Evolutionary conservation across 352 stramenopile genomes (phyloP), one percentile per base, ranked within the genome.

Genomic region (Globisporangium heterothallicum): DNA sequence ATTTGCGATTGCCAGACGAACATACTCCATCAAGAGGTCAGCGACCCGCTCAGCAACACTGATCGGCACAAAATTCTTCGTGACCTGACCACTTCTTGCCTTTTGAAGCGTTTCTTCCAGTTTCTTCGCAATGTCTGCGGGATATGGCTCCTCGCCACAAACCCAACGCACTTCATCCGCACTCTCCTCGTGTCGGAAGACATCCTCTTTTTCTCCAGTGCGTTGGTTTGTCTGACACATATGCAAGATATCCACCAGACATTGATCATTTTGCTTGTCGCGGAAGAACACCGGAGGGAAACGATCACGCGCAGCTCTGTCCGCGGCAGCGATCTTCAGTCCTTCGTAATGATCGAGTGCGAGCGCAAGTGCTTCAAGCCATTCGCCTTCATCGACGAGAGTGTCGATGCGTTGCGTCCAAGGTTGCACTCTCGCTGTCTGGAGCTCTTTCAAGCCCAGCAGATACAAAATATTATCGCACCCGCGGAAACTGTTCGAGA

Each of bases 331-430:
- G 14, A 88, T 72, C 49, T 94, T 92, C 2, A 97, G 59, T 26
- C 86, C 92, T 76, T 98, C 92, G 40, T 97, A 98, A 57, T 98
- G 88, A 64, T 98, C 94, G 29, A 98, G 70, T 6, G 93, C 91
- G n/a, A 98, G 70, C 24, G 93, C 92, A 14, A 99, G 78, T 2
- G 94, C 96, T 64, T 98, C 94, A 6, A 99, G 76, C 95, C 96
- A 99, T 70, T 98, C 93, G 40, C 95, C 95, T 61, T 97, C 88
- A 49, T 97, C 87, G 44, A 98, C 89, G 14, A 98, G 67, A 35
- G 86, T 92, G 48, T 97, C 88, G 43, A 99, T 97, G 51, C 93
- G 85, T 58, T 96, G 76, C 26, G 80, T 94, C 71, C 92, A 98
- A 22, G 89, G 88, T 43, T 98, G 72, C 32, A 98, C 83, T 16